Evolutionary conservation across 1,284 basidiomycete genomes (phyloP).

Genomic region (Ganoderma resinaceum): DNA sequence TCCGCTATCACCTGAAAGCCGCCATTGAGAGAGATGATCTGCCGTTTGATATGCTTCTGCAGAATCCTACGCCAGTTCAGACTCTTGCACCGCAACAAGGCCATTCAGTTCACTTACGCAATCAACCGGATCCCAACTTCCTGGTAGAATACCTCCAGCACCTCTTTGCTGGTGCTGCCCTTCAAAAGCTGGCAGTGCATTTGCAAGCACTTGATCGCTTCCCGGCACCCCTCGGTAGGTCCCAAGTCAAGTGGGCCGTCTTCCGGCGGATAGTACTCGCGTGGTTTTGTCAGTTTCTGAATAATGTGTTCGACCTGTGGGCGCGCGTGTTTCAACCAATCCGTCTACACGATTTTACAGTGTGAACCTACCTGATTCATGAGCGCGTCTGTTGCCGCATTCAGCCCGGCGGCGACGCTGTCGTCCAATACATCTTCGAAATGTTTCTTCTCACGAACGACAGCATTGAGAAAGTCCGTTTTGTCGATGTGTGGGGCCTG

Average conservation of each 20-base stretch:
- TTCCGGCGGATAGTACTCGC: conserved; percentile 91
- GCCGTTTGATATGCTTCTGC: conserved; percentile 96
- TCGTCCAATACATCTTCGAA: conserved; percentile 95
- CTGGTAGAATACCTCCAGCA: conserved; percentile 97
- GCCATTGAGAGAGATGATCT: conserved; percentile 93
- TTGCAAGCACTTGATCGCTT: conserved; percentile 87
- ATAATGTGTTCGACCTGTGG: conserved; percentile 92
- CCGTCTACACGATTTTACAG: neutral
- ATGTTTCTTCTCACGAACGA: conserved; percentile 95
- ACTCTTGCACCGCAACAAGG: neutral
- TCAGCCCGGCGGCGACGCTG: conserved; percentile 90
- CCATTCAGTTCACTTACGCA: conserved; percentile 59
- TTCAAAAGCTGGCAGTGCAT: conserved; percentile 91
- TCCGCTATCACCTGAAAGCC: conserved; percentile 98
- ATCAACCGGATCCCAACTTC: conserved; percentile 95
- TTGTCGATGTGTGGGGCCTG: conserved; percentile 88
- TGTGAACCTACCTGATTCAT: conserved; percentile 83
- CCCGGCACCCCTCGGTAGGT: conserved; percentile 86
- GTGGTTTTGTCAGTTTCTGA: conserved; percentile 79
- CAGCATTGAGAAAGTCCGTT: conserved; percentile 92
- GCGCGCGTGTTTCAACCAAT: neutral
- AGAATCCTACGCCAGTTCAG: conserved; percentile 67
- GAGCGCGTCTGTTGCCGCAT: conserved; percentile 93
- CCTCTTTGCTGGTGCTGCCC: conserved; percentile 94
- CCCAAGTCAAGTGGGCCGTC: conserved; percentile 79